These are phyloP conservation scores for Ambrosia hybrid DNA, from an alignment of 140 eudicot genomes.

Conservation along the genomic window DNA sequence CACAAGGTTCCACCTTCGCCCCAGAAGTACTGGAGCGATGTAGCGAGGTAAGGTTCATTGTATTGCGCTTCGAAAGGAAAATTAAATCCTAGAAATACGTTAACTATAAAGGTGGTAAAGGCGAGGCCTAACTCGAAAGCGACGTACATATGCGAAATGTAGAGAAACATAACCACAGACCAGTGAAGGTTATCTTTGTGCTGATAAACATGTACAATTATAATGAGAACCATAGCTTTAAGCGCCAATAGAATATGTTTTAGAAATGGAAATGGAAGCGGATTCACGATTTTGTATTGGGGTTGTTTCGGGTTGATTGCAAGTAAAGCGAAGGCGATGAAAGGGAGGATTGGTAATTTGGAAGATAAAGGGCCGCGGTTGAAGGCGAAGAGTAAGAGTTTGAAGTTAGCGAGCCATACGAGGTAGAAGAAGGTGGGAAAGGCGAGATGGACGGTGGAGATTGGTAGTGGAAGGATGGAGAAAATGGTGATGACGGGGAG, in stretches of 20 bases:
- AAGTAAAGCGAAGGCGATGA: constrained; percentile 53
- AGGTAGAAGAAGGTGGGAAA: constrained; percentile 49
- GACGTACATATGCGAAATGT: constrained; percentile 40
- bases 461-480: constrained; percentile 47
- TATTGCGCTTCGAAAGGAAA: constrained; percentile 52
- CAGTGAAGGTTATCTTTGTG: constrained; percentile 29
- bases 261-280: constrained; percentile 1
- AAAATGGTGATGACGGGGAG: constrained; percentile 59
- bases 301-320: constrained; percentile 52
- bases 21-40: constrained; percentile 56
- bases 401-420: constrained; percentile 66
- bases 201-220: constrained; percentile 19
- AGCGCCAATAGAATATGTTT: neutral
- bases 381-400: constrained; percentile 66
- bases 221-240: constrained; percentile 12
- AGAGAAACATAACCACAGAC: constrained; percentile 17
- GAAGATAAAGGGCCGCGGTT: constrained; percentile 55
- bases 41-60: constrained; percentile 35
- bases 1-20: constrained; percentile 73
- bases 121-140: constrained; percentile 37
- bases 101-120: constrained; percentile 20
- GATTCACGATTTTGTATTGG: neutral
- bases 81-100: constrained; percentile 31
- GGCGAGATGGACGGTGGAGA: constrained; percentile 47
- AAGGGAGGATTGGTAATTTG: constrained; percentile 34